Evolutionary conservation across 2,329 filamentous ascomycete genomes (phyloP).

Genomic region (Alternaria gansuensis): DNA sequence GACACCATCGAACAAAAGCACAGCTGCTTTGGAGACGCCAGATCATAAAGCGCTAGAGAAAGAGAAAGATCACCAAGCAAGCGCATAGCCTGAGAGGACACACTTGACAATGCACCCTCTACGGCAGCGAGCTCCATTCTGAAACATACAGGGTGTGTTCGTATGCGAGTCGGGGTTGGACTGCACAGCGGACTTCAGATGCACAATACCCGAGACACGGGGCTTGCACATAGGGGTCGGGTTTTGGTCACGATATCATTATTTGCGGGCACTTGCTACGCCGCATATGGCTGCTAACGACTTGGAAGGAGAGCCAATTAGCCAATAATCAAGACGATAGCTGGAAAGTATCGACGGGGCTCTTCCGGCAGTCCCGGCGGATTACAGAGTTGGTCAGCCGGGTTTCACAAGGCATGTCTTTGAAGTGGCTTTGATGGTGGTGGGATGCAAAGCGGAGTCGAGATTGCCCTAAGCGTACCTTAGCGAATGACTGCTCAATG

Average conservation of each 20-base stretch:
- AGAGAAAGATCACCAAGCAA: conserved; percentile 25
- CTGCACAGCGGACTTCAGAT: conserved; percentile 18
- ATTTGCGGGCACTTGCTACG: conserved; percentile 15
- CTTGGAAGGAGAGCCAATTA: conserved; percentile 12
- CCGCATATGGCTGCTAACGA: conserved; percentile 24
- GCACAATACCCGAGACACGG: conserved; percentile 17
- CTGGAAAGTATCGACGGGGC: conserved; percentile 10
- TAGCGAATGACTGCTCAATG: conserved; percentile 45
- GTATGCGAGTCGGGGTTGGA: conserved; percentile 16
- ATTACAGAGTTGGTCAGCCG: conserved; percentile 35
- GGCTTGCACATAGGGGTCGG: conserved; percentile 9
- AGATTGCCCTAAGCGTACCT: conserved; percentile 29
- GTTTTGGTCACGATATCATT: conserved; percentile 16
- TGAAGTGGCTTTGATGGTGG: conserved; percentile 25
- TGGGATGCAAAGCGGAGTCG: conserved; percentile 35
- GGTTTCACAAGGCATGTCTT: conserved; percentile 38
- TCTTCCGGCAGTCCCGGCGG: conserved; percentile 29
- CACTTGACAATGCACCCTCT: conserved; percentile 15
- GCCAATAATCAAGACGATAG: conserved; percentile 25
- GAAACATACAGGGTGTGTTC: conserved; percentile 18
- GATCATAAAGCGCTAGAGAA: conserved; percentile 21
- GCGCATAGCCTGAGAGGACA: conserved; percentile 15
- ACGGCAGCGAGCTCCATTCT: conserved; percentile 12
- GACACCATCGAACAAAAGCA: conserved; percentile 25
- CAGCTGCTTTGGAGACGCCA: conserved; percentile 27